These are phyloP conservation scores for Pythium dissimile DNA, from an alignment of 352 stramenopile species.

Conservation along the genomic window DNA sequence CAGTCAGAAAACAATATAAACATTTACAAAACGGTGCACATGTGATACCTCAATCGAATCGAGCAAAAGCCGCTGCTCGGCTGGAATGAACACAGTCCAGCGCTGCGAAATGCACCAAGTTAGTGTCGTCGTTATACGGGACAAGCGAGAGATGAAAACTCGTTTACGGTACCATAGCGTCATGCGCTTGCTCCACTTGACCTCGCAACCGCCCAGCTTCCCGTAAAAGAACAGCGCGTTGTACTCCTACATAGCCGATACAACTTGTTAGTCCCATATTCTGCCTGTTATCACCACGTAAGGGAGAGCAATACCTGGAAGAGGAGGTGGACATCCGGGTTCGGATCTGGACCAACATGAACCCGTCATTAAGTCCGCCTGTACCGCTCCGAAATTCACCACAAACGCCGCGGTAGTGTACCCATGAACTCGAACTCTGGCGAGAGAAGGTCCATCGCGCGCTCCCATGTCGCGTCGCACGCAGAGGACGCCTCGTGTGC, in stretches of 20 bases:
- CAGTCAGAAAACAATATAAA: not conserved
- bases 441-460: constrained; percentile 41
- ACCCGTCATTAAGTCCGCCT: constrained; percentile 2
- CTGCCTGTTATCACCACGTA: not conserved
- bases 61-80: constrained; percentile 76
- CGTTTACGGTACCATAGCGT: constrained; percentile 61
- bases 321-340: constrained; percentile 73
- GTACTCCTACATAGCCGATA: constrained; percentile 53
- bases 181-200: constrained; percentile 90
- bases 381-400: not conserved
- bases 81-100: constrained; percentile 79
- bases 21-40: not conserved
- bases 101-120: constrained; percentile 24
- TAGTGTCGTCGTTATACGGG: not conserved
- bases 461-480: not conserved
- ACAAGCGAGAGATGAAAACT: too few species aligned
- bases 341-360: constrained; percentile 53
- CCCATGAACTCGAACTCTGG: constrained; percentile 69
- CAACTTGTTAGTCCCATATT: not conserved
- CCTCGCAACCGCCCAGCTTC: constrained; percentile 67
- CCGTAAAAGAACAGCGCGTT: constrained; percentile 82
- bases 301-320: constrained; percentile 42
- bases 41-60: constrained; percentile 65
- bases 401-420: constrained; percentile 1
- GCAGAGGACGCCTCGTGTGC: not conserved